A percentile compares a stretch with the other conserved stretches of the same genome.
phyloP scores from a whole-genome alignment of 805 yeast species.

The Candida saitoana region DNA sequence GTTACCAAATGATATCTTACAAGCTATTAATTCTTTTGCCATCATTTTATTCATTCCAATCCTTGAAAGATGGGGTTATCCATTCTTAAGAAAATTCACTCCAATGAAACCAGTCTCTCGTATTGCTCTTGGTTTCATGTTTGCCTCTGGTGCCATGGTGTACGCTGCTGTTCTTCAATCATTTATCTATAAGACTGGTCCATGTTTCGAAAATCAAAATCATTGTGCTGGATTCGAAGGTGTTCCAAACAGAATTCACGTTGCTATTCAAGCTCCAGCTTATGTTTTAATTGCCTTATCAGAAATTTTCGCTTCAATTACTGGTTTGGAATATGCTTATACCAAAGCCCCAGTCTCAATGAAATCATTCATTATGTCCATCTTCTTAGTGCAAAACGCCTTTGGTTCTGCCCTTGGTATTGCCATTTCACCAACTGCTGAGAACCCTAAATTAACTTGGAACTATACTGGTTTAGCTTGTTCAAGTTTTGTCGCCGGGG shows the following conservation, averaged over 20 bases:
- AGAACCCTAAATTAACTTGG: slow-evolving; percentile 69
- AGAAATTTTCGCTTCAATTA: slow-evolving; percentile 75
- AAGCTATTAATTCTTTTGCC: slow-evolving; percentile 70
- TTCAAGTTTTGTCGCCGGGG: slow-evolving; percentile 57
- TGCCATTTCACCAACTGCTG: slow-evolving; percentile 63
- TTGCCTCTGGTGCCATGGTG: slow-evolving; percentile 62
- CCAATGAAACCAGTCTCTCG: slow-evolving; percentile 68
- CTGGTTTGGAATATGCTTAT: slow-evolving; percentile 82
- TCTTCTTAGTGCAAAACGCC: slow-evolving; percentile 70
- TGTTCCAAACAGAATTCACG: slow-evolving; percentile 54
- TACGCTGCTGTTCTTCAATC: slow-evolving; percentile 76
- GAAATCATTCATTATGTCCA: slow-evolving; percentile 62
- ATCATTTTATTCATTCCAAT: slow-evolving; percentile 76
- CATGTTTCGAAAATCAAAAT: slow-evolving; percentile 64
- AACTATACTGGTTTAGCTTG: slow-evolving; percentile 60
- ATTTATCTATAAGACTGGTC: slow-evolving; percentile 64
- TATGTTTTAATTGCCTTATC: slow-evolving; percentile 69
- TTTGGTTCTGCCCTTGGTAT: slow-evolving; percentile 73
- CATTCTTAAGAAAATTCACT: slow-evolving; percentile 42
- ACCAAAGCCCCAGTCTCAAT: slow-evolving; percentile 72
- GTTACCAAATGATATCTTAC: slow-evolving; percentile 76
- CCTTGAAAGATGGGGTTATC: slow-evolving; percentile 54
- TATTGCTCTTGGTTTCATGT: slow-evolving; percentile 65
- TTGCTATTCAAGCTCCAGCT: slow-evolving; percentile 70
- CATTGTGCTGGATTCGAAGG: slow-evolving; percentile 42